Percentiles rank a stretch among this genome's conserved stretches.
These are phyloP conservation scores for Colletotrichum sidae DNA, from an alignment of 2,329 filamentous ascomycete species.

Conservation along the genomic window DNA sequence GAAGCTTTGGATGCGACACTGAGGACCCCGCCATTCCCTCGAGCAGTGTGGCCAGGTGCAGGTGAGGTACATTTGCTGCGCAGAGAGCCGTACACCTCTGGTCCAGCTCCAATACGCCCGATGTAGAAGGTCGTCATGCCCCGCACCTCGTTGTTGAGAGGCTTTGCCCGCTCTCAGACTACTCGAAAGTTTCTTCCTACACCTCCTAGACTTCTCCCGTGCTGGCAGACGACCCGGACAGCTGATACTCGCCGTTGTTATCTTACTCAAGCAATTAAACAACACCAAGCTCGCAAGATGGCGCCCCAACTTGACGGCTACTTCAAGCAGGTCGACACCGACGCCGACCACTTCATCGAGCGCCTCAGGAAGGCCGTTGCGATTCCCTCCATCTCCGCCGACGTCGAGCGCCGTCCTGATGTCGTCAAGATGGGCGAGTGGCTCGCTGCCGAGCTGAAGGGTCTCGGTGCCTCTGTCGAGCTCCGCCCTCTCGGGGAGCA, in stretches of 20 bases:
- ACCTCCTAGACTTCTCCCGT: conserved; percentile 33
- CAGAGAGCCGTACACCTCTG: conserved; percentile 24
- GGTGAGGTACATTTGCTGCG: conserved; percentile 23
- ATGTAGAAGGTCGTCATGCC: conserved; percentile 52
- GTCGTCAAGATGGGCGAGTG: conserved; percentile 97
- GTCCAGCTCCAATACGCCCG: conserved; percentile 37
- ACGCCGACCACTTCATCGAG: conserved; percentile 86
- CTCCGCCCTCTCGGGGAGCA: conserved; percentile 90
- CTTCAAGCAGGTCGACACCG: conserved; percentile 90
- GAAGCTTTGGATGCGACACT: conserved; percentile 20
- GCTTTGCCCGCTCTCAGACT: conserved; percentile 33
- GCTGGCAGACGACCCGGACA: conserved; percentile 28
- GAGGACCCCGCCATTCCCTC: conserved; percentile 32
- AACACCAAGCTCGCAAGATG: conserved; percentile 78
- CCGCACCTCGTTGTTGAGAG: conserved; percentile 54
- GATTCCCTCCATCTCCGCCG: conserved; percentile 94
- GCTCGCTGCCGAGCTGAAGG: conserved; percentile 84
- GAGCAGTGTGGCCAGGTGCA: conserved; percentile 32
- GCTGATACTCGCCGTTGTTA: conserved; percentile 52
- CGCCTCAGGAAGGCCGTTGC: conserved; percentile 92
- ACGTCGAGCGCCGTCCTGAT: conserved; percentile 88
- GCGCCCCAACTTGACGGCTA: conserved; percentile 90
- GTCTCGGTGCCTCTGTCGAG: conserved; percentile 88
- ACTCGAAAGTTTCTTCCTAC: conserved; percentile 30
- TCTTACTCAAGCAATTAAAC: conserved; percentile 63